These are phyloP conservation scores for Lactarius vividus DNA, from an alignment of 768 basidiomycete genomes.

Conservation along the genomic window DNA sequence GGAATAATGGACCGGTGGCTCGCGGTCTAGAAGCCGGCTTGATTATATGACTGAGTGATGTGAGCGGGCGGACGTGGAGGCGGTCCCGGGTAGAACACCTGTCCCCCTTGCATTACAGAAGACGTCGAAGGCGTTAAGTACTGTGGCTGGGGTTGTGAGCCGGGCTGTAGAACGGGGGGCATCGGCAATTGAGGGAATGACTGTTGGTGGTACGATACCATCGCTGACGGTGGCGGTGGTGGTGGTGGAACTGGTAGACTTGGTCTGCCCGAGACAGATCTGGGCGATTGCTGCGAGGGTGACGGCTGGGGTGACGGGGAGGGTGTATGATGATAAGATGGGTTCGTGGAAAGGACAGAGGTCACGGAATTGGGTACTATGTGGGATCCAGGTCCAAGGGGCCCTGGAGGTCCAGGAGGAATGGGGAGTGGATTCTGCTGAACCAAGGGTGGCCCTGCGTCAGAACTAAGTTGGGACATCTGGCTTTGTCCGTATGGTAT, in stretches of 20 bases:
- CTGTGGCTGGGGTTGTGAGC: constrained; percentile 25
- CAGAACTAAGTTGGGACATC: constrained; percentile 1
- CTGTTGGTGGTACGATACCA: constrained; percentile 35
- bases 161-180: constrained; percentile 14
- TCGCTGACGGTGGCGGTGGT: constrained; percentile 34
- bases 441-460: constrained; percentile 2
- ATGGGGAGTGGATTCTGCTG: constrained; percentile 26
- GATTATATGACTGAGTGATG: constrained; percentile 14
- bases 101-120: constrained; percentile 28
- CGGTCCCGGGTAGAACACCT: constrained; percentile 33
- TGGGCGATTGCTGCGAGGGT: constrained; percentile 19
- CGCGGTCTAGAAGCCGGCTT: constrained; percentile 27
- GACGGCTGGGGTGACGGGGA: constrained; percentile 26
- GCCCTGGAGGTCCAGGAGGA: constrained; percentile 29
- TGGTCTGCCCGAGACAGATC: constrained; percentile 41
- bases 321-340: constrained; percentile 21
- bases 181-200: constrained; percentile 29
- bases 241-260: constrained; percentile 47
- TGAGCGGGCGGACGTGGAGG: constrained; percentile 33
- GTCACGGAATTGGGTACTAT: constrained; percentile 13
- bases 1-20: neutral
- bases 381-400: constrained; percentile 24
- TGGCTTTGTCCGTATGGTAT: constrained; percentile 11
- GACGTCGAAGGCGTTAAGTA: constrained; percentile 30
- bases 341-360: neutral